Percentiles rank a stretch among this genome's conserved stretches.
phyloP scores from a whole-genome alignment of 306 rosid species.

The Dryas alaskensis region DNA sequence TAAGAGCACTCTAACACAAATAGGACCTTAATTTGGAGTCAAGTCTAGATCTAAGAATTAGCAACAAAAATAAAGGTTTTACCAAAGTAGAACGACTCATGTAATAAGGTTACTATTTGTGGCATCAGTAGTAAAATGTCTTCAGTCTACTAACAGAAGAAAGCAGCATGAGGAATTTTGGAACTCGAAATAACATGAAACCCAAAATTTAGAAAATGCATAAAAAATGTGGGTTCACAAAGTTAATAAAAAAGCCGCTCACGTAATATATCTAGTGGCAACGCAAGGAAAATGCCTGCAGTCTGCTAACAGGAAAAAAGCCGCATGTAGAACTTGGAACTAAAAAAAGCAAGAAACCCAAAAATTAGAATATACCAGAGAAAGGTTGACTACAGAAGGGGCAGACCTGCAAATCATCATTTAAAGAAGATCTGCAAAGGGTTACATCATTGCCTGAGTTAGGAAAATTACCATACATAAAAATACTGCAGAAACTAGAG shows the following conservation, averaged over 20 bases:
- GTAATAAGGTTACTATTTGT: no score
- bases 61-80: neutral
- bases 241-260: neutral
- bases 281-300: neutral
- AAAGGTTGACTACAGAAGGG: conserved; percentile 93
- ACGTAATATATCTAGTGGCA: neutral
- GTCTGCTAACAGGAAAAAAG: neutral
- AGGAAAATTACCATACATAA: conserved; percentile 1
- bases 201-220: neutral
- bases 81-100: neutral
- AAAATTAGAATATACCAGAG: conserved; percentile 50
- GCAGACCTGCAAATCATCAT: conserved; percentile 77
- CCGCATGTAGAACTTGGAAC: neutral
- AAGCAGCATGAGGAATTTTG: neutral
- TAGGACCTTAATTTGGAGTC: no score
- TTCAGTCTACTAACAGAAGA: neutral
- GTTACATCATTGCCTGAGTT: neutral
- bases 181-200: neutral
- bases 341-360: conserved; percentile 3
- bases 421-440: conserved; percentile 69
- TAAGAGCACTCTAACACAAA: no score
- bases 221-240: neutral
- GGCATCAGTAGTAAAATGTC: neutral
- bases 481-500: conserved; percentile 5
- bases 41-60: neutral